These are phyloP conservation scores for Leucogyrophana mollusca DNA, from an alignment of 768 basidiomycete species.

Conservation along the genomic window DNA sequence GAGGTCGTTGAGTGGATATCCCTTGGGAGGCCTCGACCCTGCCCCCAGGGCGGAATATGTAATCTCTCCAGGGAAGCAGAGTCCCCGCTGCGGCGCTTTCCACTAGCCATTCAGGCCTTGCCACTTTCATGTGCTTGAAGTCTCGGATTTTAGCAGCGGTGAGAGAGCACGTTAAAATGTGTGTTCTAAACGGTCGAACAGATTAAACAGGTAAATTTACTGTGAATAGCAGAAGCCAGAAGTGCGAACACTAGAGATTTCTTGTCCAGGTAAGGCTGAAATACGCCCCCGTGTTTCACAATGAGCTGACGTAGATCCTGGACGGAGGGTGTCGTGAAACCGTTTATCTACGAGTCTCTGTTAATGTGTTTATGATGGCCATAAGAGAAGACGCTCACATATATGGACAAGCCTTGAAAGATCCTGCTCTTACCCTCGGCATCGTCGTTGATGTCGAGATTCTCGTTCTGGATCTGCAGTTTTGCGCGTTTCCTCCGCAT, in stretches of 20 bases:
- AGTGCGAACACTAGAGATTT: slow-evolving; percentile 65
- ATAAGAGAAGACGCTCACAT: slow-evolving; percentile 53
- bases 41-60: slow-evolving; percentile 52
- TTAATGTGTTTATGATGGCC: neutral
- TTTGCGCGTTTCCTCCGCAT: slow-evolving; percentile 91
- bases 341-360: slow-evolving; percentile 66
- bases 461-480: slow-evolving; percentile 74
- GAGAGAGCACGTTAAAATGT: slow-evolving; percentile 88
- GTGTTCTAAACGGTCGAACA: slow-evolving; percentile 53
- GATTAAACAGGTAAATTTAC: slow-evolving; percentile 1
- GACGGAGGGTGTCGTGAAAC: slow-evolving; percentile 83
- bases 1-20: slow-evolving; percentile 34
- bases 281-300: slow-evolving; percentile 78
- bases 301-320: slow-evolving; percentile 83
- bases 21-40: slow-evolving; percentile 53
- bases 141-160: slow-evolving; percentile 89
- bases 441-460: slow-evolving; percentile 25
- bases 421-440: slow-evolving; percentile 42
- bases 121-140: slow-evolving; percentile 89
- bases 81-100: slow-evolving; percentile 67
- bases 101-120: slow-evolving; percentile 83
- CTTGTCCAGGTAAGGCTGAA: slow-evolving; percentile 80
- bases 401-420: slow-evolving; percentile 75
- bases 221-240: neutral
- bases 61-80: slow-evolving; percentile 81